Evolutionary conservation across 2,329 filamentous ascomycete species (phyloP).

Genomic region (Aspergillus tanneri): DNA sequence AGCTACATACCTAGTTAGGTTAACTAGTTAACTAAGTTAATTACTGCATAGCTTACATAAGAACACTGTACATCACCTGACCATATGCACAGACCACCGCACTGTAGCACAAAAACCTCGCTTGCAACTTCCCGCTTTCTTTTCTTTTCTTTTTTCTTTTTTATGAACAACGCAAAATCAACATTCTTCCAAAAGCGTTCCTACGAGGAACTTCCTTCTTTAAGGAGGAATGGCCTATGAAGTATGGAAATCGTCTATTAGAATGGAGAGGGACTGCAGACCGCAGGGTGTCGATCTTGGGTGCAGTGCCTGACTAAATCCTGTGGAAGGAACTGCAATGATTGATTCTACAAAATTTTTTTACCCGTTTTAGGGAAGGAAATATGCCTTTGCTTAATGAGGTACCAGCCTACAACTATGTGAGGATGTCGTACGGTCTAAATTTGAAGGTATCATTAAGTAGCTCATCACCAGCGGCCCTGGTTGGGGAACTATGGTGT

Average conservation of each 20-base stretch:
- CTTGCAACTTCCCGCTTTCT: conserved; percentile 23
- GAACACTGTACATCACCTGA: conserved; percentile 21
- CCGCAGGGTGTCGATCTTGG: conserved; percentile 53
- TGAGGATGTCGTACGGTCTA: not conserved
- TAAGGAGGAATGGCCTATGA: conserved; percentile 46
- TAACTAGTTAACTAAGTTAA: not conserved
- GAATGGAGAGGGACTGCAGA: conserved; percentile 52
- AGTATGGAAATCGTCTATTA: conserved; percentile 58
- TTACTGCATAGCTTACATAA: not conserved
- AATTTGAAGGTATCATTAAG: not conserved
- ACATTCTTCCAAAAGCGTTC: conserved; percentile 61
- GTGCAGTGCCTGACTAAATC: conserved; percentile 55
- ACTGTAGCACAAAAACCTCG: conserved; percentile 12
- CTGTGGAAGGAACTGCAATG: conserved; percentile 59
- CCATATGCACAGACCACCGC: conserved; percentile 14
- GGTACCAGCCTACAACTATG: not conserved
- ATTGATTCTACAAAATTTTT: conserved; percentile 52
- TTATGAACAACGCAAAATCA: conserved; percentile 58
- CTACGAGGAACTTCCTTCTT: conserved; percentile 49
- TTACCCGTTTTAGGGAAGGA: not conserved
- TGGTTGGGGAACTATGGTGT: not conserved
- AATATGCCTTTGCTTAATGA: not conserved
- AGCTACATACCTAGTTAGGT: no score
- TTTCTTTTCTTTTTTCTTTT: conserved; percentile 39
- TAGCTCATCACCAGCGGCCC: not conserved